Evolutionary conservation across 2,329 filamentous ascomycete species (phyloP).

Genomic region (Xylariaceae sp.): DNA sequence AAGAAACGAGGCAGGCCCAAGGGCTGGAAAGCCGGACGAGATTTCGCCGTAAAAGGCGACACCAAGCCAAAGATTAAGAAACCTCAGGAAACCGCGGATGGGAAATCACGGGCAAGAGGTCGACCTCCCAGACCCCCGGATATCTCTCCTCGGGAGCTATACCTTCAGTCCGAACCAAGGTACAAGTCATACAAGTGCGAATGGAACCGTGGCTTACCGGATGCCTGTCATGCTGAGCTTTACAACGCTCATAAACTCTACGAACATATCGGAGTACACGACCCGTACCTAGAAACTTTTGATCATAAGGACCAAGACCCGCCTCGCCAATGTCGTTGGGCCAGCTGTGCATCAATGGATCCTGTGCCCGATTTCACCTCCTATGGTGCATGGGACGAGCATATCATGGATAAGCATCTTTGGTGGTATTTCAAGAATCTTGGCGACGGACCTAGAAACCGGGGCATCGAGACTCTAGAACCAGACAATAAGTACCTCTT

Average conservation of each 20-base stretch:
- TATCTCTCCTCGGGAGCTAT: constrained; percentile 37
- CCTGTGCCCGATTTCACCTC: constrained; percentile 10
- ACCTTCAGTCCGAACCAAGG: constrained; percentile 35
- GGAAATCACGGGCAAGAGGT: constrained; percentile 25
- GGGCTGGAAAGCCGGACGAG: constrained; percentile 35
- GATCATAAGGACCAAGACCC: not conserved
- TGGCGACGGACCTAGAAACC: constrained; percentile 54
- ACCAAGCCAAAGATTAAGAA: constrained; percentile 16
- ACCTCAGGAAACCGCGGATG: constrained; percentile 2
- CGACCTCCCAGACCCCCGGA: constrained; percentile 36
- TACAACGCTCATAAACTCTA: constrained; percentile 58
- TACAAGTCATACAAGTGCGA: constrained; percentile 56
- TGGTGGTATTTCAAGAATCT: constrained; percentile 51
- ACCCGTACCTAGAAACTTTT: not conserved
- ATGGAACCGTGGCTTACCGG: constrained; percentile 35
- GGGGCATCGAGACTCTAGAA: constrained; percentile 20
- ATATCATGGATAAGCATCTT: constrained; percentile 53
- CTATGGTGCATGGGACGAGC: constrained; percentile 36
- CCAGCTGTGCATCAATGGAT: constrained; percentile 10
- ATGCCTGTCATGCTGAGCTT: constrained; percentile 52
- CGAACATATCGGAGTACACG: constrained; percentile 51
- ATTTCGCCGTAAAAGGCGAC: constrained; percentile 9
- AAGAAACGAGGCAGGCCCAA: constrained; percentile 44
- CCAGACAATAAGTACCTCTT: constrained; percentile 40
- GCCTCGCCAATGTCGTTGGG: constrained; percentile 34